A percentile compares a stretch with the other conserved stretches of the same genome.
Evolutionary conservation across 1,284 basidiomycete species (phyloP).

Genomic region (Pseudozyma sp.): DNA sequence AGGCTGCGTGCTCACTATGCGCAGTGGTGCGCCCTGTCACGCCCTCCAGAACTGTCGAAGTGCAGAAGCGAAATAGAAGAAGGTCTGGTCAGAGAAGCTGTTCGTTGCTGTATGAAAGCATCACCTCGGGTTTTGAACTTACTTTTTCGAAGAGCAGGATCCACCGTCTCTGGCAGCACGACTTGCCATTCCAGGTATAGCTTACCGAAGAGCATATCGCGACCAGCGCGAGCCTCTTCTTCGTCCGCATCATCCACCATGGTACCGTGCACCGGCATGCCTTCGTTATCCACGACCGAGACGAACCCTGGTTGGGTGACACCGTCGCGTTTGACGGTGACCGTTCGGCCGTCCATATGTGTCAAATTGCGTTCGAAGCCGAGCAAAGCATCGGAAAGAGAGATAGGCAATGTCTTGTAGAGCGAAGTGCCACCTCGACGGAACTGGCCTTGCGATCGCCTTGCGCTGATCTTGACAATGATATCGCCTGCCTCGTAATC

Average conservation of each 20-base stretch:
- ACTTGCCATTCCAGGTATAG: conserved; percentile 65
- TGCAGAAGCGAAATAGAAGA: not conserved
- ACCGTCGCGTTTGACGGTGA: conserved; percentile 50
- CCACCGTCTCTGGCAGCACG: conserved; percentile 56
- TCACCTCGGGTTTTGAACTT: not conserved
- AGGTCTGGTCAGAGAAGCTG: not conserved
- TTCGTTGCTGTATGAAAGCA: no score
- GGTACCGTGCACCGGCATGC: conserved; percentile 61
- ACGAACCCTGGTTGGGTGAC: conserved; percentile 65
- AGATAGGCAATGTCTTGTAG: conserved; percentile 60
- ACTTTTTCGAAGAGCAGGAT: conserved; percentile 49
- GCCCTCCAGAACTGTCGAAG: conserved; percentile 21
- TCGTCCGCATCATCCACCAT: conserved; percentile 33
- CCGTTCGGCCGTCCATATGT: conserved; percentile 63
- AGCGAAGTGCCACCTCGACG: conserved; percentile 59
- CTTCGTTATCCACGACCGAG: conserved; percentile 54
- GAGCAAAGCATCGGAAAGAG: conserved; percentile 64
- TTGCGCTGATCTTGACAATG: conserved; percentile 55
- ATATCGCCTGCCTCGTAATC: conserved; percentile 67
- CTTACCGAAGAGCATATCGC: conserved; percentile 55
- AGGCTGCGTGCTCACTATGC: not conserved
- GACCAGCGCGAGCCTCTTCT: conserved; percentile 31
- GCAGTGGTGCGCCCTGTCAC: conserved; percentile 12
- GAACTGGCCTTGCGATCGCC: conserved; percentile 53
- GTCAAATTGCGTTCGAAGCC: conserved; percentile 62